A percentile compares a stretch with the other conserved stretches of the same genome.
Conservation (phyloP, 495 filamentous ascomycete species). For the Schizothecium vesticola region DNA sequence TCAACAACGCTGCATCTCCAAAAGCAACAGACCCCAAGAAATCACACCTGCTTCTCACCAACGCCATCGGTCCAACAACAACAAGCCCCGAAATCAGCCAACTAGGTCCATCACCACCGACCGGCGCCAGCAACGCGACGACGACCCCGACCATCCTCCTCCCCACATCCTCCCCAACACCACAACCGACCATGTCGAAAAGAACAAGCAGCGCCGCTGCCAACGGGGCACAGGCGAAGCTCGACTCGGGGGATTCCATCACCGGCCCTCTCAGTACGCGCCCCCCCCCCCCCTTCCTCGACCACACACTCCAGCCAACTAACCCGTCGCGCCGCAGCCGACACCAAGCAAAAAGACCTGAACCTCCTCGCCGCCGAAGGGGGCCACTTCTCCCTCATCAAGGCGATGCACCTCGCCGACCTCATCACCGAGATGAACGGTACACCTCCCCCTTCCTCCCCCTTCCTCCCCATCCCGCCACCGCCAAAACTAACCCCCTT, state of each 20-base stretch:
- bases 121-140: neutral
- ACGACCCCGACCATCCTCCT: neutral
- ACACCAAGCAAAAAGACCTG: constrained; percentile 77
- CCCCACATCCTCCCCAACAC: neutral
- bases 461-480: no score
- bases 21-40: neutral
- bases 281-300: neutral
- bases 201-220: constrained; percentile 35
- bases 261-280: neutral
- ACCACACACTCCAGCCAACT: neutral
- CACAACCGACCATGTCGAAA: constrained; percentile 41
- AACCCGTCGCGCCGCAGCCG: constrained; percentile 38
- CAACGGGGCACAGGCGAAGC: constrained; percentile 36
- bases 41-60: neutral
- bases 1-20: neutral
- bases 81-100: neutral
- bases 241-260: neutral
- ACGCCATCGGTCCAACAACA: neutral
- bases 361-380: constrained; percentile 61
- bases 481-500: neutral
- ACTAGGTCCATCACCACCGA: neutral
- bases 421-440: constrained; percentile 94
- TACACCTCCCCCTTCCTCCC: constrained; percentile 33
- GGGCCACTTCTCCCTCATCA: constrained; percentile 64
- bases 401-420: constrained; percentile 89